A percentile compares a stretch with the other conserved stretches of the same genome.
Evolutionary conservation across 768 basidiomycete species (phyloP).

Genomic region (Crepidotus variabilis): DNA sequence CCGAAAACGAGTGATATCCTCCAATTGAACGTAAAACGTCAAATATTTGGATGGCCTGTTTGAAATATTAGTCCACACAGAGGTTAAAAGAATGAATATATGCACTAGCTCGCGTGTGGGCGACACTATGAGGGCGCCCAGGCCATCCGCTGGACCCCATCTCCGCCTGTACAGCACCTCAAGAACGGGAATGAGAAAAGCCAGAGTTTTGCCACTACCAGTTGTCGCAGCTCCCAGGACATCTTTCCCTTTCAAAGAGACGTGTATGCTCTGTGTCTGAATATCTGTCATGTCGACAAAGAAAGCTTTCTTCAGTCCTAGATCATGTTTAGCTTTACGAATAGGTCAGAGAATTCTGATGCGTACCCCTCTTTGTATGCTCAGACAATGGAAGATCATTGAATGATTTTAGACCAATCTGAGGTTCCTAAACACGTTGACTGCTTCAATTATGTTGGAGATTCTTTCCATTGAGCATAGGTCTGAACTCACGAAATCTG

Average conservation of each 20-base stretch:
- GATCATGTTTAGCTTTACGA: not conserved
- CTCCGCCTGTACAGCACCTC: conserved; percentile 87
- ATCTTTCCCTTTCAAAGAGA: conserved; percentile 91
- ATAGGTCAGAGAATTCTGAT: not conserved
- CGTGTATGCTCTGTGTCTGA: conserved; percentile 86
- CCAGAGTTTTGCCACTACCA: conserved; percentile 94
- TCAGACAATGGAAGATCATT: conserved; percentile 76
- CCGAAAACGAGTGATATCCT: conserved; percentile 86
- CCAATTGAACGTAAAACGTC: conserved; percentile 94
- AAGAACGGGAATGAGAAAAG: conserved; percentile 90
- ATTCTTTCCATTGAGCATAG: not conserved
- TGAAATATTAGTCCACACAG: not conserved
- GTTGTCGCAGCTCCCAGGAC: conserved; percentile 95
- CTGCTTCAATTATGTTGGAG: conserved; percentile 8
- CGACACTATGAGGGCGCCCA: conserved; percentile 88
- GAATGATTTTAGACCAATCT: conserved; percentile 54
- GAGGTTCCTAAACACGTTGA: conserved; percentile 37
- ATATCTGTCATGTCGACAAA: conserved; percentile 91
- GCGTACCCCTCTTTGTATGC: conserved; percentile 65
- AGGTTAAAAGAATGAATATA: conserved; percentile 6
- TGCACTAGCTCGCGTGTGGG: conserved; percentile 90
- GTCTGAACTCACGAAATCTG: conserved; percentile 41
- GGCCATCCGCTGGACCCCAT: conserved; percentile 92
- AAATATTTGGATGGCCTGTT: conserved; percentile 97
- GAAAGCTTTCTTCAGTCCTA: conserved; percentile 83